A percentile compares a stretch with the other conserved stretches of the same genome.
phyloP scores from a whole-genome alignment of 306 rosid species.

The Pyrus communis region DNA sequence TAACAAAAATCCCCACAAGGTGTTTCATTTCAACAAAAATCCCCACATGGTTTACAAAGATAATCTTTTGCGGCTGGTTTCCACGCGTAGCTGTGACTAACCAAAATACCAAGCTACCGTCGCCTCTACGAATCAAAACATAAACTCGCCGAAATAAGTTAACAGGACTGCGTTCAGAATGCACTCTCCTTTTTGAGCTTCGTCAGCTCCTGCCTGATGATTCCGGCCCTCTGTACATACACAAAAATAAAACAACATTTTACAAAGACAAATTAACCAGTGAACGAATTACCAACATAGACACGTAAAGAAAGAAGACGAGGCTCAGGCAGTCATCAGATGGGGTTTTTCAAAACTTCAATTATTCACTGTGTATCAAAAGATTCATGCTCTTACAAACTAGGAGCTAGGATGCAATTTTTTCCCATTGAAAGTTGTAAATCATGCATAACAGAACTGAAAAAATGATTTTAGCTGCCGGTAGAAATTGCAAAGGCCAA shows the following conservation, averaged over 20 bases:
- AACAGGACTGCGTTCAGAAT: background rate
- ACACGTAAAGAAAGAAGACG: background rate
- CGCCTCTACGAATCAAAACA: background rate
- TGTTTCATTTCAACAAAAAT: background rate
- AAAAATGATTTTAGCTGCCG: background rate
- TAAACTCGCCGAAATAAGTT: background rate
- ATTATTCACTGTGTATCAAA: background rate
- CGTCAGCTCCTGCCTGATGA: slow-evolving; percentile 36
- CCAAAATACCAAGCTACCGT: background rate
- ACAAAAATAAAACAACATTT: background rate
- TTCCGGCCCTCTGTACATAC: slow-evolving; percentile 28
- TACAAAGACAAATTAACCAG: background rate
- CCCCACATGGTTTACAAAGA: background rate
- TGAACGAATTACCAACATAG: background rate
- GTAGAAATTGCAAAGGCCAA: background rate
- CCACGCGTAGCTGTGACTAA: background rate
- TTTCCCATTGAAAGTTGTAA: background rate
- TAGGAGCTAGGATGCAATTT: background rate
- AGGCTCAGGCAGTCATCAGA: background rate
- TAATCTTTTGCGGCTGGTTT: background rate
- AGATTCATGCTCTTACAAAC: too few relatives aligned
- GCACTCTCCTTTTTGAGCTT: slow-evolving; percentile 27
- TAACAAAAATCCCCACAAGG: background rate
- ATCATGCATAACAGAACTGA: background rate
- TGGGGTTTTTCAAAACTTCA: background rate